These are phyloP conservation scores for Pyronema omphalodes DNA, from an alignment of 495 filamentous ascomycete genomes.

Conservation along the genomic window DNA sequence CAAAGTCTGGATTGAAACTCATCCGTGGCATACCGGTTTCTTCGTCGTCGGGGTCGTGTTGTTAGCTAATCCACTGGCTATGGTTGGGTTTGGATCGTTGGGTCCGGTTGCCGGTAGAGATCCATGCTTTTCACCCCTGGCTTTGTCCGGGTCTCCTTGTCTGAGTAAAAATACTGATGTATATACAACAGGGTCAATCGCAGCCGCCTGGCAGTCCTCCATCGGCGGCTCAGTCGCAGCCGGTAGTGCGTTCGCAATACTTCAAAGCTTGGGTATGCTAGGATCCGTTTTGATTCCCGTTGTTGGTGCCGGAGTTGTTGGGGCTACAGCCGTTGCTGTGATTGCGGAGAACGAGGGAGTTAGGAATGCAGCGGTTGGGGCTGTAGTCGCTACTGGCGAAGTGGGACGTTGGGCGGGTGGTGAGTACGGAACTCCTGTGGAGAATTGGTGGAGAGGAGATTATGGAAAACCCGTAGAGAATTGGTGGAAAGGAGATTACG, in stretches of 20 bases:
- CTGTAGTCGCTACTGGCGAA: too few species aligned
- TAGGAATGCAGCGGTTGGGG: neutral
- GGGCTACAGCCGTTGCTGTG: neutral
- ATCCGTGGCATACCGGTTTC: neutral
- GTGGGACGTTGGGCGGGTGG: neutral
- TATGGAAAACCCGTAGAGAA: neutral
- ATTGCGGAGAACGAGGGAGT: neutral
- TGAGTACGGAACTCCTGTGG: neutral
- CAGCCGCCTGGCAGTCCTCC: neutral
- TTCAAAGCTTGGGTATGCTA: constrained; percentile 4
- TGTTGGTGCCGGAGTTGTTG: neutral
- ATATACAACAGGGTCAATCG: neutral
- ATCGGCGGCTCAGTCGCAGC: constrained; percentile 2
- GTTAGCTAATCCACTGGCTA: neutral
- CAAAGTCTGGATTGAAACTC: neutral
- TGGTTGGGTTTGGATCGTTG: neutral
- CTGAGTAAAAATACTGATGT: neutral
- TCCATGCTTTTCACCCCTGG: neutral
- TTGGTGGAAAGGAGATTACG: constrained; percentile 1
- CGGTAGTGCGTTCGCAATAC: constrained; percentile 2
- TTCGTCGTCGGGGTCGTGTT: constrained; percentile 1
- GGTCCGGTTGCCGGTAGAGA: constrained; percentile 1
- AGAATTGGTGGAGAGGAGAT: neutral
- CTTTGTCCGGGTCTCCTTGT: neutral
- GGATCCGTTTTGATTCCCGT: neutral